Evolutionary conservation across 257 asterid species (phyloP).

Genomic region (Fraxinus americana): DNA sequence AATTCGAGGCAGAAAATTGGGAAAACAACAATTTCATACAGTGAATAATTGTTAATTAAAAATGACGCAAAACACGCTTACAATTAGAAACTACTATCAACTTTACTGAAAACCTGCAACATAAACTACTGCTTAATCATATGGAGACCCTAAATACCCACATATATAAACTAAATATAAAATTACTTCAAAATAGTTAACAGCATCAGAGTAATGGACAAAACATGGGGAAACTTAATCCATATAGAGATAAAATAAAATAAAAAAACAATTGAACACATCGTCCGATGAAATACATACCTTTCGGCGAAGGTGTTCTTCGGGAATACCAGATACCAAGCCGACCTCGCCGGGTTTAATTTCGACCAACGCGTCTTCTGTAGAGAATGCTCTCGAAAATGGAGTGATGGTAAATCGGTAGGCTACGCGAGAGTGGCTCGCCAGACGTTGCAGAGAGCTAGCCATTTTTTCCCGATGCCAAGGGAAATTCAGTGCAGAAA

Average conservation of each 20-base stretch:
- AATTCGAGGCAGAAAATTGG: neutral
- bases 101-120: neutral
- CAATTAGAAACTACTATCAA: neutral
- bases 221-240: neutral
- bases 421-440: constrained; percentile 42
- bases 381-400: constrained; percentile 53
- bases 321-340: constrained; percentile 81
- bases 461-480: constrained; percentile 59
- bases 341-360: constrained; percentile 86
- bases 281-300: constrained; percentile 30
- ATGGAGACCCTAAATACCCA: neutral
- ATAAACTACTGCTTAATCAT: constrained; percentile 13
- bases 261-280: neutral
- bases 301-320: constrained; percentile 81
- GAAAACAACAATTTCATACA: neutral
- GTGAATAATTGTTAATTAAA: neutral
- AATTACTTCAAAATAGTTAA: neutral
- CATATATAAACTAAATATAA: neutral
- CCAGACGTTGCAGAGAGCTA: constrained; percentile 61
- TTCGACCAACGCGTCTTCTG: constrained; percentile 74
- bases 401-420: constrained; percentile 45
- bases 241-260: neutral
- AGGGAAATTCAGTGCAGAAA: constrained; percentile 10
- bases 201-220: neutral
- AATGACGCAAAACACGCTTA: neutral